Evolutionary conservation across 148 eudicot genomes (phyloP).

Genomic region (Talinum fruticosum): DNA sequence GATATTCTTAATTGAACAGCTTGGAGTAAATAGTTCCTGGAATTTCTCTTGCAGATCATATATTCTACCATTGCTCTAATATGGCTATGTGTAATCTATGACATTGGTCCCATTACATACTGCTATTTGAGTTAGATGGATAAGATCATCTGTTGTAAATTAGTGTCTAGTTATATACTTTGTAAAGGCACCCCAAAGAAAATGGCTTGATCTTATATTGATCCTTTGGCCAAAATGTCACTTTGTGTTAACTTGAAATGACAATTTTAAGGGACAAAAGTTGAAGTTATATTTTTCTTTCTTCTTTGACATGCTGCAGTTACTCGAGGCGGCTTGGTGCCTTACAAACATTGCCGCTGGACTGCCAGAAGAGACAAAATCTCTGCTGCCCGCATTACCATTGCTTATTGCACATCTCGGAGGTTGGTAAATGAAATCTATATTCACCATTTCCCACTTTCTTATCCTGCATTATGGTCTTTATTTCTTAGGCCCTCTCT

Average conservation of each 20-base stretch:
- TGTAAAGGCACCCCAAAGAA: neutral
- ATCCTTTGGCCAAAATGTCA: neutral
- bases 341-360: conserved; percentile 98
- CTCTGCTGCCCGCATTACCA: conserved; percentile 89
- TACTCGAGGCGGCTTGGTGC: conserved; percentile 99
- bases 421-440: conserved; percentile 44
- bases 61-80: neutral
- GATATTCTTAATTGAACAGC: neutral
- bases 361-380: conserved; percentile 84
- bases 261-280: neutral
- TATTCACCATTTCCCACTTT: neutral
- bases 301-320: conserved; percentile 42
- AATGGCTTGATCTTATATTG: neutral
- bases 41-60: neutral
- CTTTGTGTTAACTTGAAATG: neutral
- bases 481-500: neutral
- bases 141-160: neutral
- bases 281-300: neutral
- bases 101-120: too few species aligned
- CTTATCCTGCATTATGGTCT: neutral
- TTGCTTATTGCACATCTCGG: conserved; percentile 93
- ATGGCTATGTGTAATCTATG: neutral
- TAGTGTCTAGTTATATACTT: neutral
- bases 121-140: neutral
- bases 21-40: neutral